Evolutionary conservation across 1,139 yeast genomes (phyloP).

Genomic region (Suhomyces coccinellae): DNA sequence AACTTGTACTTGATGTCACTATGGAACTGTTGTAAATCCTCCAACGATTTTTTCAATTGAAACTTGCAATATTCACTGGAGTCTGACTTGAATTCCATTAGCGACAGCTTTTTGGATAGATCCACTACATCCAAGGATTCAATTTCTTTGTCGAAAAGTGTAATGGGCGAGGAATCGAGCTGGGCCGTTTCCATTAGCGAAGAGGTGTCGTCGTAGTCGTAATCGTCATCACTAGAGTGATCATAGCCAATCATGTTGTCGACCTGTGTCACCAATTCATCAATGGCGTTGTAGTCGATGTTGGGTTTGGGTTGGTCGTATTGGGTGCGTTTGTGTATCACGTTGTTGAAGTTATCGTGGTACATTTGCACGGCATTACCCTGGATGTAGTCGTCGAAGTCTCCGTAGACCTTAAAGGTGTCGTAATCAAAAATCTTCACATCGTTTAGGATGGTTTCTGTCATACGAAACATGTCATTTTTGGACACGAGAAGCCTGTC

Average conservation of each 20-base stretch:
- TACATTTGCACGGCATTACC: conserved; percentile 2
- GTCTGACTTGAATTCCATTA: neutral
- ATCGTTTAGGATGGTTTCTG: conserved; percentile 13
- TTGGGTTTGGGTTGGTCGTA: neutral
- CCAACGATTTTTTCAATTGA: conserved; percentile 16
- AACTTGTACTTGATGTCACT: conserved; percentile 12
- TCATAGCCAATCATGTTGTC: conserved; percentile 5
- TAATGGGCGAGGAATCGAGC: conserved; percentile 6
- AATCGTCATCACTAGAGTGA: conserved; percentile 6
- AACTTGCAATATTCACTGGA: neutral
- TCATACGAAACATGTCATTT: conserved; percentile 14
- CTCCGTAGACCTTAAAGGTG: conserved; percentile 14
- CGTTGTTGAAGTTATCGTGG: conserved; percentile 11
- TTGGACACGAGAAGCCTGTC: conserved; percentile 13
- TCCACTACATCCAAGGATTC: conserved; percentile 6
- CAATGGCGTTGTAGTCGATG: conserved; percentile 4
- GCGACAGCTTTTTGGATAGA: conserved; percentile 3
- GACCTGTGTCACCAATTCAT: conserved; percentile 5
- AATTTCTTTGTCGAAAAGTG: conserved; percentile 3
- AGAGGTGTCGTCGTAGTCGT: conserved; percentile 16
- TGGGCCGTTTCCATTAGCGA: conserved; percentile 17
- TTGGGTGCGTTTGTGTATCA: conserved; percentile 1
- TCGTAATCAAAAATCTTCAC: conserved; percentile 17
- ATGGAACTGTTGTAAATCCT: conserved; percentile 16
- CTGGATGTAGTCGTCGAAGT: conserved; percentile 9